Conservation (phyloP, 2,329 filamentous ascomycete genomes). For the Tolypocladium amazonense region DNA sequence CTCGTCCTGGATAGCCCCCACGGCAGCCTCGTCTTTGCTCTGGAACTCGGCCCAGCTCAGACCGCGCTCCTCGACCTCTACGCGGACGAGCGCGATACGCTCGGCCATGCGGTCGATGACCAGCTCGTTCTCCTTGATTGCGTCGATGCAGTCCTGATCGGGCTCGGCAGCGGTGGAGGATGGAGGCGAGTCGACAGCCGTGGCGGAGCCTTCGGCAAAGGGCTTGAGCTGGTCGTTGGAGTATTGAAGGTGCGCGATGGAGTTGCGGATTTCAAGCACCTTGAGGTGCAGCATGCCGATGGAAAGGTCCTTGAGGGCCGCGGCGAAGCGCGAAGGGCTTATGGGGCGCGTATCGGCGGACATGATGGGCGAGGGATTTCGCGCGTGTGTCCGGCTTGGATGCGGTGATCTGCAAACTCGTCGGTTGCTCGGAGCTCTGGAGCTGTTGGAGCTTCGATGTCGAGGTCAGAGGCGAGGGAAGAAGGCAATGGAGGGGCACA, state of each 20-base stretch:
- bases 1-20: constrained; percentile 10
- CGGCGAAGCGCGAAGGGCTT: constrained; percentile 49
- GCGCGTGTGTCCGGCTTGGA: background rate
- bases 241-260: constrained; percentile 61
- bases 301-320: constrained; percentile 57
- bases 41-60: constrained; percentile 46
- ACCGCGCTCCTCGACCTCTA: constrained; percentile 52
- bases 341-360: constrained; percentile 54
- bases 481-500: background rate
- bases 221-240: constrained; percentile 64
- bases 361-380: constrained; percentile 29
- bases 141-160: constrained; percentile 63
- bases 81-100: constrained; percentile 51
- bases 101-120: constrained; percentile 60
- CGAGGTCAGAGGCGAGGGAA: background rate
- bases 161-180: constrained; percentile 16
- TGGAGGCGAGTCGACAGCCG: constrained; percentile 13
- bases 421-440: background rate
- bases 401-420: background rate
- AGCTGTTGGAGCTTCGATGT: background rate
- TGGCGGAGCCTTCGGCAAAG: constrained; percentile 44
- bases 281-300: constrained; percentile 60
- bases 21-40: constrained; percentile 31
- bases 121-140: constrained; percentile 59
- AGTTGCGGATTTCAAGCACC: constrained; percentile 65